Conservation (phyloP, 2,329 filamentous ascomycete species). For the Neodidymelliopsis sp. region DNA sequence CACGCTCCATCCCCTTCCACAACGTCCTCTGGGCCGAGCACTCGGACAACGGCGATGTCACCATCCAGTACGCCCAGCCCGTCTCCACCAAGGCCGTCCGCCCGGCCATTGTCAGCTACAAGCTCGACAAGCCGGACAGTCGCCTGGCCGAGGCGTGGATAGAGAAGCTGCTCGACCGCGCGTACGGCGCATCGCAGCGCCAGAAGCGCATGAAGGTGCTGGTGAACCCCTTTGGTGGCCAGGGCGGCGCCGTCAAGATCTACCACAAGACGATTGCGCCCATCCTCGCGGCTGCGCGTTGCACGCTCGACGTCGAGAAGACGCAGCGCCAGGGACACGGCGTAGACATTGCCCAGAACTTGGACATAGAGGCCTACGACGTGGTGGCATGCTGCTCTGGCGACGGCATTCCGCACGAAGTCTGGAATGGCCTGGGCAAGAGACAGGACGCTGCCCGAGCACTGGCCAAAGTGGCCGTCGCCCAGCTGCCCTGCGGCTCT, state of each 20-base stretch:
- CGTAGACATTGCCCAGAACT: conserved; percentile 73
- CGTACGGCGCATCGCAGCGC: conserved; percentile 73
- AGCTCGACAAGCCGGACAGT: conserved; percentile 61
- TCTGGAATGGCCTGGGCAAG: conserved; percentile 89
- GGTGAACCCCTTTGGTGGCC: conserved; percentile 89
- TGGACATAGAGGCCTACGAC: conserved; percentile 84
- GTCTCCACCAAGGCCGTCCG: conserved; percentile 65
- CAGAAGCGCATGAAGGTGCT: conserved; percentile 85
- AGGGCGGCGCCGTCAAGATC: conserved; percentile 74
- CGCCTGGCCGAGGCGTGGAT: conserved; percentile 67
- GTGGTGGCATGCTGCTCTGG: conserved; percentile 89
- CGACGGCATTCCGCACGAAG: conserved; percentile 89
- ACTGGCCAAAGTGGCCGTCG: conserved; percentile 78
- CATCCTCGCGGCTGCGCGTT: conserved; percentile 81
- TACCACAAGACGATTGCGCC: conserved; percentile 81
- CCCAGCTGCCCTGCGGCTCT: conserved; percentile 88
- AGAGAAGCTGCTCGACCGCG: conserved; percentile 68
- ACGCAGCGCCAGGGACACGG: conserved; percentile 81
- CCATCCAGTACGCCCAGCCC: conserved; percentile 74
- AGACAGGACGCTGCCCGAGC: conserved; percentile 78
- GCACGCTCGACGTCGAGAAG: conserved; percentile 74
- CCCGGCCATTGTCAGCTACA: conserved; percentile 68
- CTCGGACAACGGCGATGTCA: conserved; percentile 63
- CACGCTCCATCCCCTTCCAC: conserved; percentile 74
- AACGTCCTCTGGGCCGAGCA: conserved; percentile 84